Percentiles rank a stretch among this genome's conserved stretches.
These are phyloP conservation scores for Cordyceps javanica DNA, from an alignment of 2,329 filamentous ascomycete genomes.

Conservation along the genomic window DNA sequence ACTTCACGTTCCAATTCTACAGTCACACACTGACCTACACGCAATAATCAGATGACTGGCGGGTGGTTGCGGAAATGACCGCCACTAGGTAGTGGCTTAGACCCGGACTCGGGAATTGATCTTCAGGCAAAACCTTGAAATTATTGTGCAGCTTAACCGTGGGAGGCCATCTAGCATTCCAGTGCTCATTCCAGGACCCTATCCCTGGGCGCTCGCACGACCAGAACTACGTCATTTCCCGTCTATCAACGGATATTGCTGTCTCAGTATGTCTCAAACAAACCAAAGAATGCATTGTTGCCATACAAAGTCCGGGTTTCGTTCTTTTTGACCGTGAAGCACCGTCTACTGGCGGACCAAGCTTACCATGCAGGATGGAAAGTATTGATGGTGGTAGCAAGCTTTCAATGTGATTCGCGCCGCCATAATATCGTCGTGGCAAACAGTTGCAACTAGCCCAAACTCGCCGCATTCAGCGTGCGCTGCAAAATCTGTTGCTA, in stretches of 20 bases:
- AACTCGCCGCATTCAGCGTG: not conserved
- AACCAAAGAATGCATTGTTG: not conserved
- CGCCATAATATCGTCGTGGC: too few relatives aligned
- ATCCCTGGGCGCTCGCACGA: not conserved
- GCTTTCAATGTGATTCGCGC: not conserved
- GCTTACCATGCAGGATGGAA: not conserved
- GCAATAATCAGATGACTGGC: too few relatives aligned
- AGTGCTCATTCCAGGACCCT: too few relatives aligned
- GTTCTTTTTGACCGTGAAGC: not conserved
- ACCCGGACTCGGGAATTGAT: too few relatives aligned
- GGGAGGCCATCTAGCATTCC: too few relatives aligned
- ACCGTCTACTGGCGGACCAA: not conserved
- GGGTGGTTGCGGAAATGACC: too few relatives aligned
- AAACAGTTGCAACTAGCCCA: not conserved
- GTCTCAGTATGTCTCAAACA: not conserved
- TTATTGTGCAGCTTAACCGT: too few relatives aligned
- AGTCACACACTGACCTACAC: too few relatives aligned
- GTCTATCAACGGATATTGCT: not conserved
- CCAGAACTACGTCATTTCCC: not conserved
- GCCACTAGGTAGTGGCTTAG: too few relatives aligned
- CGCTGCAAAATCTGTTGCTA: not conserved
- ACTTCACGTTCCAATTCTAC: too few relatives aligned
- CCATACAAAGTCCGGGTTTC: not conserved
- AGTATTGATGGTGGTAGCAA: not conserved
- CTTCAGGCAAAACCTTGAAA: too few relatives aligned